Evolutionary conservation across 2,329 filamentous ascomycete species (phyloP).

Genomic region (Ophiostoma novo-ulmi): DNA sequence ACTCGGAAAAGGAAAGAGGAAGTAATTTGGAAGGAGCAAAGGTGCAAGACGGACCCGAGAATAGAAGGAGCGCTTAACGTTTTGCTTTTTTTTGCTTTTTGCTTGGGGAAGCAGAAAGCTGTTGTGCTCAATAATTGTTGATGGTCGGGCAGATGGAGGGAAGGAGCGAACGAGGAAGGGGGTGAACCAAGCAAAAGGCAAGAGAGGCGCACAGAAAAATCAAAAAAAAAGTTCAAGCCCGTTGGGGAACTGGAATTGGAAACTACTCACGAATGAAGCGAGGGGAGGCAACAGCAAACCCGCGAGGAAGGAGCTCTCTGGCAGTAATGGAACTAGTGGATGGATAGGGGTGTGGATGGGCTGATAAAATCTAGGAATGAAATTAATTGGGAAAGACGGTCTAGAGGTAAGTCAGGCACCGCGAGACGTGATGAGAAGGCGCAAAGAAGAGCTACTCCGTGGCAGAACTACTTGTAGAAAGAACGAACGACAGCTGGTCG

Average conservation of each 20-base stretch:
- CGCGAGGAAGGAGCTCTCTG: slow-evolving; percentile 1
- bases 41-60: slow-evolving; percentile 10
- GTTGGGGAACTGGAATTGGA: slow-evolving; percentile 14
- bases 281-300: slow-evolving; percentile 11
- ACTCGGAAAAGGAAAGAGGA: not conserved
- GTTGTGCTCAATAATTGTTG: slow-evolving; percentile 18
- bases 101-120: slow-evolving; percentile 19
- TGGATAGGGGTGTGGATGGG: slow-evolving; percentile 8
- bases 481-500: not conserved
- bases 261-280: slow-evolving; percentile 13
- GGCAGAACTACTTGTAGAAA: not conserved
- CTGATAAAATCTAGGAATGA: slow-evolving; percentile 3
- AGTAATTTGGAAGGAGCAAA: not conserved
- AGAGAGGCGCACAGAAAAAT: not conserved
- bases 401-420: not conserved
- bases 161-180: slow-evolving; percentile 16
- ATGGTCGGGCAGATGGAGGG: slow-evolving; percentile 25
- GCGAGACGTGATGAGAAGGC: slow-evolving; percentile 12
- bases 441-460: slow-evolving; percentile 8
- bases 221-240: not conserved
- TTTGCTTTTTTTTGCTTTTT: not conserved
- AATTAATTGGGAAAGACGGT: not conserved
- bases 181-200: slow-evolving; percentile 6
- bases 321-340: slow-evolving; percentile 11
- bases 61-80: not conserved